Percentiles rank a stretch among this genome's conserved stretches.
These are phyloP conservation scores for Talaromyces amestolkiae DNA, from an alignment of 2,329 filamentous ascomycete species.

Conservation along the genomic window DNA sequence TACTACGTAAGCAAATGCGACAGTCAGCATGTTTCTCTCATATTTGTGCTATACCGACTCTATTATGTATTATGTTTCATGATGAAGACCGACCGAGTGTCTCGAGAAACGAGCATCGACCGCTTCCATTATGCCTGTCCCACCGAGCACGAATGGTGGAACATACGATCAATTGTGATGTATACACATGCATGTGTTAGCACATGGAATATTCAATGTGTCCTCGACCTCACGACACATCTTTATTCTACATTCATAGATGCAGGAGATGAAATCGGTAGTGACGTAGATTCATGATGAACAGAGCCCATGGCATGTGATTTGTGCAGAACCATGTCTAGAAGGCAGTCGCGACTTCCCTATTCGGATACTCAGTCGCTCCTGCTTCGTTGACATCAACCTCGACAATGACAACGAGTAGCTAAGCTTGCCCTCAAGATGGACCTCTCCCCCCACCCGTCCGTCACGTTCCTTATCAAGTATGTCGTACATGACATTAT, in stretches of 20 bases:
- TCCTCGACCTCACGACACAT: too few relatives aligned
- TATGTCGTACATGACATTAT: neutral
- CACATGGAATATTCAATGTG: too few relatives aligned
- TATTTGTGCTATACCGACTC: neutral
- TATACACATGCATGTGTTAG: too few relatives aligned
- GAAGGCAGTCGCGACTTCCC: neutral
- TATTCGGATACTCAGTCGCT: neutral
- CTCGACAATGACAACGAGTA: neutral
- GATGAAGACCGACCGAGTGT: neutral
- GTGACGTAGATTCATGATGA: too few relatives aligned
- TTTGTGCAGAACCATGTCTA: too few relatives aligned
- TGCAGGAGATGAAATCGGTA: too few relatives aligned
- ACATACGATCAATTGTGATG: too few relatives aligned
- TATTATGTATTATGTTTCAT: neutral
- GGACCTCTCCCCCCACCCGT: neutral
- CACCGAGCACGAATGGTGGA: too few relatives aligned
- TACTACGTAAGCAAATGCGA: neutral
- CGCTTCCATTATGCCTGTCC: too few relatives aligned
- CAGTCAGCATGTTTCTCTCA: neutral
- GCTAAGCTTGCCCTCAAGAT: neutral
- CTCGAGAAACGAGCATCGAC: neutral
- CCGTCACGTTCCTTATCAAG: neutral
- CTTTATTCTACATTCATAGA: too few relatives aligned
- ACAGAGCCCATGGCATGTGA: too few relatives aligned
- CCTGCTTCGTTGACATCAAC: neutral